These are phyloP conservation scores for Typha latifolia DNA, from an alignment of 176 grass and related monocot species.

Conservation along the genomic window DNA sequence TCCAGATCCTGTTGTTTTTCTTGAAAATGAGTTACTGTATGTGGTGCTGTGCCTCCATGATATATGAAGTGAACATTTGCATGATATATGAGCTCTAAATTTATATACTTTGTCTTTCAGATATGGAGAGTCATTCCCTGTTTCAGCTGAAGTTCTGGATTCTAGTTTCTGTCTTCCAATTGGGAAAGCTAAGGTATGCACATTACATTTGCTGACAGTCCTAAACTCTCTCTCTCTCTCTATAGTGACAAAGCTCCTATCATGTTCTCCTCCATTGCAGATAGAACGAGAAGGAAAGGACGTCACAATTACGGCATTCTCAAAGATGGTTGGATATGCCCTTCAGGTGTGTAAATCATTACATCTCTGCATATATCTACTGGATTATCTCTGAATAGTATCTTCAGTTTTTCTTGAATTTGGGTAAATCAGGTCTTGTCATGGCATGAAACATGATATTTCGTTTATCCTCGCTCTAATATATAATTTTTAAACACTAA, in stretches of 20 bases:
- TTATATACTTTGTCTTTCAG: constrained; percentile 33
- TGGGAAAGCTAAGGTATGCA: constrained; percentile 89
- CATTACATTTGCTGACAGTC: constrained; percentile 1
- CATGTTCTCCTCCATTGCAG: constrained; percentile 33
- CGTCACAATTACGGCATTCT: constrained; percentile 80
- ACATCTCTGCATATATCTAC: no score
- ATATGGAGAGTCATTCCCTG: constrained; percentile 86
- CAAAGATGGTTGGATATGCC: constrained; percentile 96
- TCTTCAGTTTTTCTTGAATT: no score
- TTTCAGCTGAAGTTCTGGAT: constrained; percentile 92
- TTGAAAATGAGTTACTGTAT: constrained; percentile 96
- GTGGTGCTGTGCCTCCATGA: constrained; percentile 4
- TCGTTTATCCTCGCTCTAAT: no score
- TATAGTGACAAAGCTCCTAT: neutral
- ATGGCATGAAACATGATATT: no score
- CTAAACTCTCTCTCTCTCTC: neutral
- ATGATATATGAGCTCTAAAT: neutral
- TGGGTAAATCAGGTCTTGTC: no score
- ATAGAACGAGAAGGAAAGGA: constrained; percentile 85
- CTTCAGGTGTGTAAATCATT: constrained; percentile 48
- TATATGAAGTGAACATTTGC: neutral
- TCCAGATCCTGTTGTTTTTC: constrained; percentile 88
- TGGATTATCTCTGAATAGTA: no score
- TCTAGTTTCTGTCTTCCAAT: constrained; percentile 90
- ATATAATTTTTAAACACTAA: no score